Evolutionary conservation across 2,329 filamentous ascomycete species (phyloP).

Genomic region (Epichloe sibirici): DNA sequence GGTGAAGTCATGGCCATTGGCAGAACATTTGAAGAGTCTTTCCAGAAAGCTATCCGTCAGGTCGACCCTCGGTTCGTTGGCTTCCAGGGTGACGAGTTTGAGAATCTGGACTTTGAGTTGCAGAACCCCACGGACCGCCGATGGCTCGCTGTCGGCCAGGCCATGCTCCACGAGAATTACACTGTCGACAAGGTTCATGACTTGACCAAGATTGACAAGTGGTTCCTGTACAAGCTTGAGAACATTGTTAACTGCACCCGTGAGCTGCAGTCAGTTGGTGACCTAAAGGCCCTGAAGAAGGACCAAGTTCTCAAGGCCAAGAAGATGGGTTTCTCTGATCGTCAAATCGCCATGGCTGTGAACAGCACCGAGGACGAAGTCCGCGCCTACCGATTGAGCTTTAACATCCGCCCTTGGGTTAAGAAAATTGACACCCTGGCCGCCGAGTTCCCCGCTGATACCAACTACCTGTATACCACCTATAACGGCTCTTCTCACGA

Average conservation of each 20-base stretch:
- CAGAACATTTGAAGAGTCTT: constrained; percentile 95
- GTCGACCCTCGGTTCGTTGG: constrained; percentile 87
- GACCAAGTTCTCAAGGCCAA: constrained; percentile 85
- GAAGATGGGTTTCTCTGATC: constrained; percentile 95
- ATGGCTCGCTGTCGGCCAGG: constrained; percentile 95
- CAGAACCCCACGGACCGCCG: constrained; percentile 89
- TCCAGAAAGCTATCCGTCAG: constrained; percentile 97
- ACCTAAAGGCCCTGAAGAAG: constrained; percentile 73
- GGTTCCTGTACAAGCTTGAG: constrained; percentile 97
- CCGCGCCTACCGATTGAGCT: constrained; percentile 68
- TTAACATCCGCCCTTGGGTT: constrained; percentile 87
- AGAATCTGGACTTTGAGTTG: constrained; percentile 80
- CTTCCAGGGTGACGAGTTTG: constrained; percentile 92
- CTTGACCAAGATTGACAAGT: constrained; percentile 96
- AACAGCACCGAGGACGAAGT: constrained; percentile 82
- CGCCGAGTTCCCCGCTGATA: constrained; percentile 88
- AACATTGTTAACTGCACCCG: constrained; percentile 88
- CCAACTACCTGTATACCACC: constrained; percentile 94
- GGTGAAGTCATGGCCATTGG: constrained; percentile 99
- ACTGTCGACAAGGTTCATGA: constrained; percentile 85
- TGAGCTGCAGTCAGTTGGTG: constrained; percentile 74
- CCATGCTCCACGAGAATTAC: constrained; percentile 95
- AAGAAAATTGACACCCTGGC: constrained; percentile 98
- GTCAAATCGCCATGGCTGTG: constrained; percentile 81
- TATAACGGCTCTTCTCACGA: constrained; percentile 95